Evolutionary conservation across 2,329 filamentous ascomycete genomes (phyloP).

Genomic region (Arthroderma sp.): DNA sequence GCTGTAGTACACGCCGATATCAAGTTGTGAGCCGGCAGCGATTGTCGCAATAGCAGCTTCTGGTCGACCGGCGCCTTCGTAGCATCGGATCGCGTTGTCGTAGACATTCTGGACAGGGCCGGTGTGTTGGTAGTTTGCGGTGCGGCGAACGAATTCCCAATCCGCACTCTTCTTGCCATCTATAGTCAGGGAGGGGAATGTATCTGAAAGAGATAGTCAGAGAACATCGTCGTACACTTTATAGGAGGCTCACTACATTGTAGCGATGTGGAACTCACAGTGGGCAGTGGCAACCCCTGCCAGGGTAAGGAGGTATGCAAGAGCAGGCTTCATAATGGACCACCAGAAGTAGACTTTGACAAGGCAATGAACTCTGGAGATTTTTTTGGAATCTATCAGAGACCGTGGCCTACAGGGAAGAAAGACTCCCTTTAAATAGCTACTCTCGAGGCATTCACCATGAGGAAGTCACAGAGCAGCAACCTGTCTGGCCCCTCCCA

Average conservation of each 20-base stretch:
- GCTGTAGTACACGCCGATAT: conserved; percentile 35
- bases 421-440: not conserved
- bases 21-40: conserved; percentile 8
- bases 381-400: not conserved
- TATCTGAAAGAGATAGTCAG: not conserved
- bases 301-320: not conserved
- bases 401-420: not conserved
- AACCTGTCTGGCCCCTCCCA: not conserved
- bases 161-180: conserved; percentile 1
- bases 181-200: conserved; percentile 4
- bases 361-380: not conserved
- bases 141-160: conserved; percentile 3
- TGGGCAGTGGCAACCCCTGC: not conserved
- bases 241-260: not conserved
- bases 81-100: conserved; percentile 7
- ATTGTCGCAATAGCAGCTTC: conserved; percentile 20
- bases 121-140: conserved; percentile 5
- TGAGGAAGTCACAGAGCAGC: not conserved
- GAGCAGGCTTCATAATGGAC: not conserved
- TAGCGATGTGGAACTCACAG: not conserved
- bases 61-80: conserved; percentile 3
- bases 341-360: not conserved
- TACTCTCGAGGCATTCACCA: not conserved
- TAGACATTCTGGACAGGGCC: conserved; percentile 6
- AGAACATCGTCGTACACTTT: not conserved